These are phyloP conservation scores for Euclidium syriacum DNA, from an alignment of 345 rosid genomes.

Conservation along the genomic window DNA sequence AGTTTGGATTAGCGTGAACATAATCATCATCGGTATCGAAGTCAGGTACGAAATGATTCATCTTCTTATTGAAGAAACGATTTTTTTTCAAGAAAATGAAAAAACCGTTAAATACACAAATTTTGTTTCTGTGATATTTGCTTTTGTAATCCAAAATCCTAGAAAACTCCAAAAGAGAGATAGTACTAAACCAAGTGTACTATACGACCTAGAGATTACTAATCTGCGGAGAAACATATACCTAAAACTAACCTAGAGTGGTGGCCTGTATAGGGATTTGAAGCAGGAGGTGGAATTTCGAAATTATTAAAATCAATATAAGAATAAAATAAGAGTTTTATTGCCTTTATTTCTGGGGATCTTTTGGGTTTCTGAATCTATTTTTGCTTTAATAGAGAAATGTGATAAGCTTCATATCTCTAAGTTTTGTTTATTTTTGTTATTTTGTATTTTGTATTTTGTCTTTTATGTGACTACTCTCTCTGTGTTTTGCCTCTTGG, in stretches of 20 bases:
- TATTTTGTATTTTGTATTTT: neutral
- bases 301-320: no score
- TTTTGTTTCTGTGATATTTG: no score
- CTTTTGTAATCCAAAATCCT: neutral
- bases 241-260: neutral
- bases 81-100: no score
- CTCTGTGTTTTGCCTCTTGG: neutral
- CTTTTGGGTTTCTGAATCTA: neutral
- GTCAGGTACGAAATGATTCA: slow-evolving; percentile 75
- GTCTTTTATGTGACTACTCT: neutral
- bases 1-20: slow-evolving; percentile 20
- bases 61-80: neutral
- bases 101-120: no score
- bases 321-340: no score
- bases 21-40: slow-evolving; percentile 53
- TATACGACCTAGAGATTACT: neutral
- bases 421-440: neutral
- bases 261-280: no score
- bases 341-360: neutral
- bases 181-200: neutral
- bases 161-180: slow-evolving; percentile 10
- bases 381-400: neutral
- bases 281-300: no score
- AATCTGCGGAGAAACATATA: slow-evolving; percentile 12
- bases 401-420: slow-evolving; percentile 12